A percentile compares a stretch with the other conserved stretches of the same genome.
phyloP scores from a whole-genome alignment of 768 basidiomycete genomes.

The Ramaria sp. region DNA sequence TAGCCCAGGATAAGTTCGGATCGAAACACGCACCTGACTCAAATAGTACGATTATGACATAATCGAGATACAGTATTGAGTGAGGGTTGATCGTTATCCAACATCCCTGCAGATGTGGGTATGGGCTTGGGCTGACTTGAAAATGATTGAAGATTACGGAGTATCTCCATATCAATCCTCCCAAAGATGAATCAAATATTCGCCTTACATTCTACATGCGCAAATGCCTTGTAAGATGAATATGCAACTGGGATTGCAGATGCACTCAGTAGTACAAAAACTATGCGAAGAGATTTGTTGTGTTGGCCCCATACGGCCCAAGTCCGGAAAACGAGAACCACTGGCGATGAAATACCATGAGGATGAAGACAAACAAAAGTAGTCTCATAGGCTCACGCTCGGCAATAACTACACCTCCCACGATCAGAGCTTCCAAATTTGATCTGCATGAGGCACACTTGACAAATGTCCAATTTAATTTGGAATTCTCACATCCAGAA shows the following conservation, averaged over 20 bases:
- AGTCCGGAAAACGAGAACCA: slow-evolving; percentile 5
- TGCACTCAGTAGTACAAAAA: background rate
- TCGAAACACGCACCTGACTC: too few species aligned
- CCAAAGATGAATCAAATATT: background rate
- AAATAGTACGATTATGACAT: background rate
- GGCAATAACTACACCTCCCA: background rate
- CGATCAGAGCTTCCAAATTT: too few species aligned
- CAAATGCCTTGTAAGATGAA: background rate
- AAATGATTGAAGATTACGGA: background rate
- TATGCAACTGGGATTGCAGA: background rate
- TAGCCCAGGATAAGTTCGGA: too few species aligned
- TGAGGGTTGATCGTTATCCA: background rate
- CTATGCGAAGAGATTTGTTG: background rate
- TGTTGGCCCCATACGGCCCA: slow-evolving; percentile 3
- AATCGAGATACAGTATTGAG: background rate
- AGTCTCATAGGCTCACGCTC: background rate
- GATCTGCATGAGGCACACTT: too few species aligned
- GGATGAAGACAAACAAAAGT: background rate
- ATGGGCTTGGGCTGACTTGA: slow-evolving; percentile 1
- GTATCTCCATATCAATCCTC: too few species aligned
- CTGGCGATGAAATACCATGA: background rate
- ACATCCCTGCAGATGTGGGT: background rate
- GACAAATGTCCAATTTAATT: too few species aligned
- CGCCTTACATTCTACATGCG: background rate
- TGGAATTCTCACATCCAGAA: too few species aligned